These are phyloP conservation scores for Collybiopsis luxurians DNA, from an alignment of 768 basidiomycete species.

Conservation along the genomic window DNA sequence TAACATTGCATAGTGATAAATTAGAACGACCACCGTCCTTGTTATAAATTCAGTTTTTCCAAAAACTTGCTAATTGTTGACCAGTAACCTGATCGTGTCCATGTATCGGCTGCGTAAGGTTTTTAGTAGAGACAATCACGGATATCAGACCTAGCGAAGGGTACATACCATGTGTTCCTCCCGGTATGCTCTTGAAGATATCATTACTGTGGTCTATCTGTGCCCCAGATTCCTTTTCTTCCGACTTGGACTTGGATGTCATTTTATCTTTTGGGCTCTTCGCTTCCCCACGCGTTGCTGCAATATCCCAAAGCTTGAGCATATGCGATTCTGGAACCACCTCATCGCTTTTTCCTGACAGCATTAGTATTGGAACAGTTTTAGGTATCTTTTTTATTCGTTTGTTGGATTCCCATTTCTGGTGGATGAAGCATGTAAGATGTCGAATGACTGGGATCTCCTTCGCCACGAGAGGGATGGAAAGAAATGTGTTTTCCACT, in stretches of 20 bases:
- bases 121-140: neutral
- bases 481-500: constrained; percentile 92
- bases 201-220: neutral
- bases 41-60: neutral
- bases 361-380: constrained; percentile 73
- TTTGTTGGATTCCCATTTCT: constrained; percentile 82
- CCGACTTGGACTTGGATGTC: neutral
- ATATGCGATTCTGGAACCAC: constrained; percentile 78
- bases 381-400: constrained; percentile 62
- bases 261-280: constrained; percentile 15
- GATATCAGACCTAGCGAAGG: neutral
- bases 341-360: constrained; percentile 72
- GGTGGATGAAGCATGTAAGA: constrained; percentile 77
- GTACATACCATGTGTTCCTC: neutral
- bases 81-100: constrained; percentile 3
- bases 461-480: constrained; percentile 79
- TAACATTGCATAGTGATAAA: too few relatives aligned
- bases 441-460: constrained; percentile 72
- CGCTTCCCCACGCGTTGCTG: constrained; percentile 51
- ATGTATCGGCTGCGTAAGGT: neutral
- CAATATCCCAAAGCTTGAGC: constrained; percentile 66
- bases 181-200: constrained; percentile 5
- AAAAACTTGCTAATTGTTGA: neutral
- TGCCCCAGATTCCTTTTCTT: too few relatives aligned
- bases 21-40: too few relatives aligned